Conservation (phyloP, 257 asterid genomes). For the Solanum neorickii region DNA sequence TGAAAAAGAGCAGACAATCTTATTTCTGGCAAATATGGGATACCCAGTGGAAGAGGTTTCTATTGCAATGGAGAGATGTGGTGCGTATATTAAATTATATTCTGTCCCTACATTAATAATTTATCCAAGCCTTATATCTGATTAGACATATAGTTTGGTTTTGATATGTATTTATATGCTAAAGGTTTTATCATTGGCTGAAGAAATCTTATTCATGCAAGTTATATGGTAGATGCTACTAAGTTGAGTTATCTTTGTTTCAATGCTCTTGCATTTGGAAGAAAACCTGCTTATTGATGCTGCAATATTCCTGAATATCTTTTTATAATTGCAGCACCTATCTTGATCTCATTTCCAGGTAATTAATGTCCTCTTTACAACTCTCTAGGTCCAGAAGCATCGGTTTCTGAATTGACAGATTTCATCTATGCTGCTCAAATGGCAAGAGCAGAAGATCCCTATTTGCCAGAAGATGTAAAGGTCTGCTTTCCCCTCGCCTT, state of each 20-base stretch:
- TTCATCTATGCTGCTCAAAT: conserved; percentile 68
- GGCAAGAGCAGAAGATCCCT: conserved; percentile 47
- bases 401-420: conserved; percentile 41
- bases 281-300: neutral
- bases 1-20: conserved; percentile 27
- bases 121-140: neutral
- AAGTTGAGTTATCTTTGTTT: neutral
- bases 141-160: neutral
- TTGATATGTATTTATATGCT: neutral
- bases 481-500: conserved; percentile 14
- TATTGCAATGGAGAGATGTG: conserved; percentile 54
- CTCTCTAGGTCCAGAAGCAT: conserved; percentile 52
- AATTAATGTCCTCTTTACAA: neutral
- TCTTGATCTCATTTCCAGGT: neutral
- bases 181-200: neutral
- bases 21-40: conserved; percentile 44
- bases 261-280: neutral
- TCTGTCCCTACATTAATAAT: neutral
- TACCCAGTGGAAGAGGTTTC: conserved; percentile 40
- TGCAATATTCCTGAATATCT: neutral
- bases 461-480: conserved; percentile 46
- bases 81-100: conserved; percentile 12
- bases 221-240: neutral
- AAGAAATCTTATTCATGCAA: neutral
- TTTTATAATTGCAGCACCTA: neutral